Base-by-base conservation (phyloP, 2,329 filamentous ascomycete species). In the Phialophora expanda region DNA sequence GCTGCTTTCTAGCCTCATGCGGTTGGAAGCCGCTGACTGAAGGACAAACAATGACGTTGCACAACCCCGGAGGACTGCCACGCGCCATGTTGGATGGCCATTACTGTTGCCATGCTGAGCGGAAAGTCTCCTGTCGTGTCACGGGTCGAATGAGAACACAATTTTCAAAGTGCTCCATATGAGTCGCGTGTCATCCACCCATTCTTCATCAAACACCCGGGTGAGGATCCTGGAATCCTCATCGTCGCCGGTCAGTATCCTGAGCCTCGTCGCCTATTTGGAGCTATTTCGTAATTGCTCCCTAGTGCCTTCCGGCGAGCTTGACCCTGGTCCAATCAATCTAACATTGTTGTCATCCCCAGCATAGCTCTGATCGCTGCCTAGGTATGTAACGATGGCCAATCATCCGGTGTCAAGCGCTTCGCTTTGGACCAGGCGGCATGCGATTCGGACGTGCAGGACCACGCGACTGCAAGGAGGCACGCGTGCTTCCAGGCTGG, bases 1-100 rank as follows among this genome's bases (percentile, higher is more conserved):
- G 53, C 53, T 55, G 24, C 4, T 34, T n/a, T 17, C 24, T 32
- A 55, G 53, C 28, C 53, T 55, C 14, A 55, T 20, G 24, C 11
- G 53, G 53, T 55, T 34, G 53, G 50, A 22, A 55, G 28, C 24
- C 28, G 24, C 53, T 17, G 53, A 28, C 2, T 55, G 53, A 55
- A 55, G 30, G 7, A 55, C n/a, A 20, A 34, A 9, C 53, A 32
- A 20, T 34, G 53, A 30, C 53, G 28, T 55, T 55, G 48, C 48
- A 53, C 48, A 53, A 53, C 48, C 22, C 48, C 38, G 38, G 38
- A 44, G 17, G 14, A 11, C 48, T 51, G 48, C 48, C 48, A 51
- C 48, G 48, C 48, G 48, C 48, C 20, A 51, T 28, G 24, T 51
- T 11, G 12, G 4, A 44, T 44, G 7, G 38, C 38, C 38, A 44